Evolutionary conservation across 192 early-diverging fungal species (phyloP).

Genomic region (Entrophospora sp.): DNA sequence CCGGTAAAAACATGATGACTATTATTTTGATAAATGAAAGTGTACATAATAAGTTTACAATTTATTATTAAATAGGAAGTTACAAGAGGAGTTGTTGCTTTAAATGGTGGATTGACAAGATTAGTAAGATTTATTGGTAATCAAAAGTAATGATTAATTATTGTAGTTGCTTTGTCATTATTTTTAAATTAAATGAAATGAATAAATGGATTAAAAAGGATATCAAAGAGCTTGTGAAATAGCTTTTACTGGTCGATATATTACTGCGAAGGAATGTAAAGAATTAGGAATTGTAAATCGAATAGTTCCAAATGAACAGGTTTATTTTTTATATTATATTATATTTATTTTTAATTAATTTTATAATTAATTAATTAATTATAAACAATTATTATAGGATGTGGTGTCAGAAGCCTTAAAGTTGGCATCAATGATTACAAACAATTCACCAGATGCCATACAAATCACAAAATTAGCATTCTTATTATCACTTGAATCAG

Average conservation of each 20-base stretch:
- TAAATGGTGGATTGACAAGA: conserved; percentile 27
- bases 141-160: neutral
- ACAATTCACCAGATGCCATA: conserved; percentile 38
- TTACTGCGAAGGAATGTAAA: conserved; percentile 30
- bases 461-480: conserved; percentile 28
- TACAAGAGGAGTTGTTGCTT: conserved; percentile 28
- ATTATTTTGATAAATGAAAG: too few relatives aligned
- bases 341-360: too few relatives aligned
- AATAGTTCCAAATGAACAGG: conserved; percentile 23
- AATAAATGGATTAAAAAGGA: neutral
- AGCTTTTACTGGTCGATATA: conserved; percentile 29
- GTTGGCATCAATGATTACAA: conserved; percentile 25
- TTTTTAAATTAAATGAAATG: neutral
- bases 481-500: conserved; percentile 25
- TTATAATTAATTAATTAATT: too few relatives aligned
- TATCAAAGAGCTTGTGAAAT: conserved; percentile 32
- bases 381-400: too few relatives aligned
- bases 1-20: too few relatives aligned
- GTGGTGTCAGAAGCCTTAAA: conserved; percentile 20
- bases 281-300: conserved; percentile 32
- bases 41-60: too few relatives aligned
- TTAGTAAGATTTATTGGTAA: conserved; percentile 24
- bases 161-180: neutral
- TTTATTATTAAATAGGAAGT: too few relatives aligned
- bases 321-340: too few relatives aligned